A percentile compares a stretch with the other conserved stretches of the same genome.
These are phyloP conservation scores for Scedosporium aurantiacum DNA, from an alignment of 2,329 filamentous ascomycete genomes.

Conservation along the genomic window DNA sequence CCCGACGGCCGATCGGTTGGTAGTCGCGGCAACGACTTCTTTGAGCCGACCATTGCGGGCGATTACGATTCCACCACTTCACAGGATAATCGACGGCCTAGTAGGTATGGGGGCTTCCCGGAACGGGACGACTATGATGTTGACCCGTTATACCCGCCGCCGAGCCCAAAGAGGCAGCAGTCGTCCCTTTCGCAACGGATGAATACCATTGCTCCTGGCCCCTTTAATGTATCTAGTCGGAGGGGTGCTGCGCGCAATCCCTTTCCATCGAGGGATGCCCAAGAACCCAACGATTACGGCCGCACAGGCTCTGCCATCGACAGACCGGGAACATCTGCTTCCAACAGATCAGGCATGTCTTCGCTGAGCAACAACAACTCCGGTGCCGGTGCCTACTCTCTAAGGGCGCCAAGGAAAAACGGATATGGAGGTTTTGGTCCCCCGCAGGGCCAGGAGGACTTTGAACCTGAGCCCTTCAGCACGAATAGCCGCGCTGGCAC, in stretches of 20 bases:
- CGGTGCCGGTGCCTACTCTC: constrained; percentile 19
- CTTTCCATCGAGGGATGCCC: constrained; percentile 20
- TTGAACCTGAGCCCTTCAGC: constrained; percentile 24
- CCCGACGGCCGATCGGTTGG: constrained; percentile 33
- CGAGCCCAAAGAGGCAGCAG: constrained; percentile 29
- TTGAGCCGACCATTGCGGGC: constrained; percentile 32
- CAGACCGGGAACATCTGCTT: constrained; percentile 20
- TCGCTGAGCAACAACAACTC: constrained; percentile 9
- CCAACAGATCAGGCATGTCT: constrained; percentile 13
- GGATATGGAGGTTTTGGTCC: constrained; percentile 49
- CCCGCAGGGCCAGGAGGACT: constrained; percentile 27
- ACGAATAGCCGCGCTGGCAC: constrained; percentile 38
- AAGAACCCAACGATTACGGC: constrained; percentile 10
- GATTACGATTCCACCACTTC: constrained; percentile 27
- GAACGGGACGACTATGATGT: constrained; percentile 23
- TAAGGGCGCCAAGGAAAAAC: constrained; percentile 32
- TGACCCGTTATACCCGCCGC: constrained; percentile 32
- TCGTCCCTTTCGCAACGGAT: constrained; percentile 46
- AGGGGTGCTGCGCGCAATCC: constrained; percentile 18
- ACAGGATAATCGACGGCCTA: constrained; percentile 28
- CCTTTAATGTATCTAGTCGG: constrained; percentile 40
- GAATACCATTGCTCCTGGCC: constrained; percentile 55
- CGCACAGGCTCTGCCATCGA: constrained; percentile 14
- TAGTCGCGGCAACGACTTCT: constrained; percentile 33
- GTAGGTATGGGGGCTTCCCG: constrained; percentile 35